Percentiles rank a stretch among this genome's conserved stretches.
phyloP scores from a whole-genome alignment of 371 early-diverging fungal genomes.

The Mortierella sp. region DNA sequence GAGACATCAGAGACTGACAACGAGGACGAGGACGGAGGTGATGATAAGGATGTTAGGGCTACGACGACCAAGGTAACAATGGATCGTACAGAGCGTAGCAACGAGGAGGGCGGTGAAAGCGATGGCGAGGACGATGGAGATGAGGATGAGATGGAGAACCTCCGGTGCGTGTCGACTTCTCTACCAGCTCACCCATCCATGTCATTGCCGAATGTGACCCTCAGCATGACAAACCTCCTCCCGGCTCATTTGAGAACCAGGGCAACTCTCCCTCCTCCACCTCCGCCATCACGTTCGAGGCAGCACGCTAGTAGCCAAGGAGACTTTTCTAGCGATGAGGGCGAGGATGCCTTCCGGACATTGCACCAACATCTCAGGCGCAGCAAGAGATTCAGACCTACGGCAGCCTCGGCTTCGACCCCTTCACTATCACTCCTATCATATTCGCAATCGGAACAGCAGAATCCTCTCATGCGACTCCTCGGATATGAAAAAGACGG shows the following conservation, averaged over 20 bases:
- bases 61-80: background rate
- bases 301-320: background rate
- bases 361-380: background rate
- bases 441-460: background rate
- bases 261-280: background rate
- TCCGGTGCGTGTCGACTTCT: background rate
- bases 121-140: background rate
- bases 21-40: too few relatives aligned
- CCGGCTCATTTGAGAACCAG: background rate
- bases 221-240: background rate
- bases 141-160: background rate
- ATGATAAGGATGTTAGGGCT: too few relatives aligned
- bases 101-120: background rate
- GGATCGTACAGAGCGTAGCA: background rate
- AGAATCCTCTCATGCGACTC: background rate
- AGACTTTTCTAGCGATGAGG: background rate
- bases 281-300: background rate
- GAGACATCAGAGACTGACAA: background rate
- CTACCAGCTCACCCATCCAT: background rate
- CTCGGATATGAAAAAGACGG: background rate
- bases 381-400: background rate
- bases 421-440: background rate
- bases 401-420: background rate
- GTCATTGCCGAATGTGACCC: background rate
- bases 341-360: background rate